Evolutionary conservation across 169 alveolate species (phyloP).

Genomic region (Plasmodium inui): DNA sequence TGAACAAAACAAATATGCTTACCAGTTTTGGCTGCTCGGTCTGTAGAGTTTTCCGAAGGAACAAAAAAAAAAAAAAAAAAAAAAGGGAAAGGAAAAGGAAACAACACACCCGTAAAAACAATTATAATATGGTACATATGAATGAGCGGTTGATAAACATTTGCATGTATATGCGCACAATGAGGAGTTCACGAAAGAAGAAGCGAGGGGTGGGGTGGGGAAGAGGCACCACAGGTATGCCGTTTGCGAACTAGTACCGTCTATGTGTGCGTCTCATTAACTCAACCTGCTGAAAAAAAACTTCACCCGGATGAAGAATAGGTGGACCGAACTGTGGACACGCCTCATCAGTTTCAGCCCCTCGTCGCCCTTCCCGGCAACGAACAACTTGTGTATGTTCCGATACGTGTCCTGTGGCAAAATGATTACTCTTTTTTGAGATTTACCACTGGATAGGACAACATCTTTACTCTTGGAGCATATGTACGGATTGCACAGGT

Average conservation of each 20-base stretch:
- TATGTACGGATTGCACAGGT: constrained; percentile 65
- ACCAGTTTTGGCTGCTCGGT: background rate
- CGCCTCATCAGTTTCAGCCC: constrained; percentile 28
- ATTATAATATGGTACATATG: background rate
- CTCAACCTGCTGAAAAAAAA: constrained; percentile 24
- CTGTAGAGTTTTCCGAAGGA: background rate
- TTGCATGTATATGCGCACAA: background rate
- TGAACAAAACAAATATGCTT: background rate
- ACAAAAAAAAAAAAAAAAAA: constrained; percentile 2
- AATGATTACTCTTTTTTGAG: constrained; percentile 41
- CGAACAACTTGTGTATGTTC: constrained; percentile 48
- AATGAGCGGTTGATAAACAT: background rate
- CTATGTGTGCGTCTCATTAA: background rate
- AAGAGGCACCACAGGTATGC: background rate
- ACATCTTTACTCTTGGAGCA: constrained; percentile 23
- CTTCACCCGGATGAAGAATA: constrained; percentile 28
- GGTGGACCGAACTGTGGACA: constrained; percentile 14
- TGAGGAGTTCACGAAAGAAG: background rate
- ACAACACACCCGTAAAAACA: background rate
- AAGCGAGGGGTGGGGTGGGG: background rate
- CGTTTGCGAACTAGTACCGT: background rate
- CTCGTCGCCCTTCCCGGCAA: background rate
- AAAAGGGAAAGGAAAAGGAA: background rate
- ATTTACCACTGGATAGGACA: constrained; percentile 10
- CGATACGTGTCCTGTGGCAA: constrained; percentile 71